A percentile compares a stretch with the other conserved stretches of the same genome.
These are phyloP conservation scores for Tuber aestivum DNA, from an alignment of 495 filamentous ascomycete species.

Conservation along the genomic window DNA sequence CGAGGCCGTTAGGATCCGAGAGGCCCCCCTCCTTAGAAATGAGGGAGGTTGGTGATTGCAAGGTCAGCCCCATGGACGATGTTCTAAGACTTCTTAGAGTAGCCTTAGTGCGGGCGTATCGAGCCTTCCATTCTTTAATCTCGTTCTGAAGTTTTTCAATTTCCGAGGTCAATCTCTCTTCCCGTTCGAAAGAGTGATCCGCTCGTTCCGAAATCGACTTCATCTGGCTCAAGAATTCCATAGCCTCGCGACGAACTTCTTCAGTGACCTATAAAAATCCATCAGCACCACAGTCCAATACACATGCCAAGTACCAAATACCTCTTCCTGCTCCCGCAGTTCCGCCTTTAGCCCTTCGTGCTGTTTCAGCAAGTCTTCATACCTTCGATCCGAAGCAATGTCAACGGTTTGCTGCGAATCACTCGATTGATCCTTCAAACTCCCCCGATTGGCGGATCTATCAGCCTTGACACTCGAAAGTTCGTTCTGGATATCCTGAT, in stretches of 20 bases:
- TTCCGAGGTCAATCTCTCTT: conserved; percentile 66
- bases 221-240: conserved; percentile 84
- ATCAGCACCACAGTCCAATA: neutral
- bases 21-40: conserved; percentile 65
- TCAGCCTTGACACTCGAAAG: conserved; percentile 64
- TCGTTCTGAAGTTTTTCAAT: conserved; percentile 72
- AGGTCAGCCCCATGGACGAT: conserved; percentile 65
- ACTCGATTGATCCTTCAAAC: conserved; percentile 61
- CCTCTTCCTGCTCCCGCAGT: conserved; percentile 61
- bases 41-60: conserved; percentile 57
- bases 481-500: conserved; percentile 68
- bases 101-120: conserved; percentile 79
- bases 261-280: conserved; percentile 61
- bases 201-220: conserved; percentile 72
- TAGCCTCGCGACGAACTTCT: conserved; percentile 78
- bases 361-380: conserved; percentile 47
- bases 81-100: conserved; percentile 76
- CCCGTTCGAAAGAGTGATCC: conserved; percentile 69
- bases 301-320: conserved; percentile 10
- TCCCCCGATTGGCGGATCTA: conserved; percentile 58
- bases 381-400: conserved; percentile 41
- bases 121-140: conserved; percentile 78
- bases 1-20: conserved; percentile 63
- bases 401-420: conserved; percentile 44
- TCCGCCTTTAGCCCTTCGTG: conserved; percentile 66